These are phyloP conservation scores for Boletus rubescentipes DNA, from an alignment of 768 basidiomycete genomes.

Conservation along the genomic window DNA sequence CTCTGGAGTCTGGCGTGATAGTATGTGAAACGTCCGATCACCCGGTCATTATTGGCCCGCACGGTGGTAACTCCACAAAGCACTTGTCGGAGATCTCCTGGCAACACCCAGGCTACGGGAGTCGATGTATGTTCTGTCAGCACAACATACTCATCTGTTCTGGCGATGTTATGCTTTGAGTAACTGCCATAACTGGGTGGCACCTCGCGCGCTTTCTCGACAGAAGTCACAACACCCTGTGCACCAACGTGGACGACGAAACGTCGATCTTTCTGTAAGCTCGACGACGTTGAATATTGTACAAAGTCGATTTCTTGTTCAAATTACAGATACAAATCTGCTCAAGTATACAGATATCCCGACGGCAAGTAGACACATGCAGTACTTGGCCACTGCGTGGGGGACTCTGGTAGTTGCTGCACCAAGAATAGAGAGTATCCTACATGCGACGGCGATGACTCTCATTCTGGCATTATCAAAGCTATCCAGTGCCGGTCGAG, in stretches of 20 bases:
- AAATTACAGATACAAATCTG: background rate
- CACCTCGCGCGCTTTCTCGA: no score
- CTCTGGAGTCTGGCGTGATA: background rate
- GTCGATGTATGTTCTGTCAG: no score
- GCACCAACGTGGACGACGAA: no score
- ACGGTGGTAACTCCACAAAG: no score
- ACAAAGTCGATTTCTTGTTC: background rate
- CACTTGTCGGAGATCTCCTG: no score
- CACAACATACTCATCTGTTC: no score
- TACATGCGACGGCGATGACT: background rate
- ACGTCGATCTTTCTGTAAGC: no score
- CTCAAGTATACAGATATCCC: background rate
- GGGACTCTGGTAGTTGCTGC: background rate
- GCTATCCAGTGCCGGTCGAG: slow-evolving; percentile 8
- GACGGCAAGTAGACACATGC: background rate
- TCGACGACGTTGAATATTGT: background rate
- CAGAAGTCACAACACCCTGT: no score
- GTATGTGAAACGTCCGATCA: background rate
- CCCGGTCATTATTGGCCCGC: background rate
- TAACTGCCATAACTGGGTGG: no score
- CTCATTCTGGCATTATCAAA: slow-evolving; percentile 12
- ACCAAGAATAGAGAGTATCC: background rate
- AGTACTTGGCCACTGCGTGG: background rate
- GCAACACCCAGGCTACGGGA: no score
- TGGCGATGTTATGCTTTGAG: no score